phyloP scores from a whole-genome alignment of 2,329 filamentous ascomycete genomes.

The Cercospora sp. region DNA sequence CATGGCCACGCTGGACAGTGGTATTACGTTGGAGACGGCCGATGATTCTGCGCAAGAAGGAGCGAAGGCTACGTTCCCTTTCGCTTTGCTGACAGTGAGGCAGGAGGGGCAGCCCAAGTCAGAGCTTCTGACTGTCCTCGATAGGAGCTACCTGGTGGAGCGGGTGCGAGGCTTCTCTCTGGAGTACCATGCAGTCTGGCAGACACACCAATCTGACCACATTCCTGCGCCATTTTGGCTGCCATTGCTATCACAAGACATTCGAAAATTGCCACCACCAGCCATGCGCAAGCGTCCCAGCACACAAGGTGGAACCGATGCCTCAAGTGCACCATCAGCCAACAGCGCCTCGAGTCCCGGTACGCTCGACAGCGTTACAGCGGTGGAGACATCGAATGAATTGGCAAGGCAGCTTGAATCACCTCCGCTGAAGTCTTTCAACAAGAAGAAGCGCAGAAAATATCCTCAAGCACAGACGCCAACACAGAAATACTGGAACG shows the following conservation, averaged over 20 bases:
- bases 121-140: conserved; percentile 46
- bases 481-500: conserved; percentile 69
- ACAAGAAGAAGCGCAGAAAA: conserved; percentile 44
- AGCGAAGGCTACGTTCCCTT: conserved; percentile 45
- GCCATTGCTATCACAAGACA: conserved; percentile 50
- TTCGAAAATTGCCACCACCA: conserved; percentile 53
- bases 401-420: conserved; percentile 42
- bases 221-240: conserved; percentile 53
- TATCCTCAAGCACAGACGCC: conserved; percentile 30
- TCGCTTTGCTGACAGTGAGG: conserved; percentile 53
- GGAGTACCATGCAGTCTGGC: conserved; percentile 55
- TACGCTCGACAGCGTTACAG: conserved; percentile 37
- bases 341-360: conserved; percentile 43
- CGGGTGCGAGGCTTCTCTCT: conserved; percentile 56
- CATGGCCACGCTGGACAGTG: conserved; percentile 52
- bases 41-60: conserved; percentile 16
- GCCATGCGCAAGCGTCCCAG: conserved; percentile 31
- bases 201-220: conserved; percentile 46
- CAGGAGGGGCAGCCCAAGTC: conserved; percentile 47
- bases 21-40: conserved; percentile 45
- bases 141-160: conserved; percentile 48
- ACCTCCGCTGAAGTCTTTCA: conserved; percentile 45
- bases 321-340: conserved; percentile 24
- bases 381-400: conserved; percentile 33
- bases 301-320: conserved; percentile 19